A percentile compares a stretch with the other conserved stretches of the same genome.
phyloP scores from a whole-genome alignment of 148 eudicot genomes.

The Rhododendron simsii region DNA sequence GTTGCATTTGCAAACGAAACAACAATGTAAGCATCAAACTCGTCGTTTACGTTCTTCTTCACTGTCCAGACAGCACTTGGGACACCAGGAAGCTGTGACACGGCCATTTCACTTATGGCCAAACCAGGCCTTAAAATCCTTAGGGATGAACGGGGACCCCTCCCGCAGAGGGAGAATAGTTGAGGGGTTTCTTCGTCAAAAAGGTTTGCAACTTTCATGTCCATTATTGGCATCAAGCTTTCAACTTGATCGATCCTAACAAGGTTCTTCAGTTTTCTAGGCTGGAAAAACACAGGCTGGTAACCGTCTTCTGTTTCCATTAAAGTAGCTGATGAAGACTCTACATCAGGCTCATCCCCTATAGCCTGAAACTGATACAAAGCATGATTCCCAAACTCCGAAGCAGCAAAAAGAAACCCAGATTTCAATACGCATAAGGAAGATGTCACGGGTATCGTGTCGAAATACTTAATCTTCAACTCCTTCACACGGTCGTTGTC shows the following conservation, averaged over 20 bases:
- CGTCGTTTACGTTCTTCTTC: conserved; percentile 87
- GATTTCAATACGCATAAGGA: conserved; percentile 84
- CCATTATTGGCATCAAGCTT: conserved; percentile 98
- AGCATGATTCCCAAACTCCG: conserved; percentile 96
- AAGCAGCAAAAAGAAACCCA: conserved; percentile 91
- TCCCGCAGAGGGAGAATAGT: conserved; percentile 88
- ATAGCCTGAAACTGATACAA: conserved; percentile 96
- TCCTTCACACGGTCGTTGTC: conserved; percentile 74
- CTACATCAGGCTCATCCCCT: conserved; percentile 94
- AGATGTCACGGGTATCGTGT: conserved; percentile 83
- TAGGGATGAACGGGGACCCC: conserved; percentile 88
- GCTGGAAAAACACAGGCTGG: conserved; percentile 85
- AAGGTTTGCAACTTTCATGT: conserved; percentile 84
- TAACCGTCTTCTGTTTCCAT: conserved; percentile 94
- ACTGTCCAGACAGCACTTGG: conserved; percentile 99
- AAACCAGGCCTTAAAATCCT: conserved; percentile 87
- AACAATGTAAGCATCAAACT: conserved; percentile 96
- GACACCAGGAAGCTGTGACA: conserved; percentile 89
- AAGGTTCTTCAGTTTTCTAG: conserved; percentile 81
- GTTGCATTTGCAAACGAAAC: conserved; percentile 98
- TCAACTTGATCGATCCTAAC: conserved; percentile 88
- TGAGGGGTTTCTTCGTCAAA: conserved; percentile 99
- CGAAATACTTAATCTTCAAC: conserved; percentile 84
- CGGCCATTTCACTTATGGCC: conserved; percentile 97
- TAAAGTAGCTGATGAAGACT: conserved; percentile 69